Conservation (phyloP, 306 rosid genomes). For the Cyamopsis tetragonoloba region DNA sequence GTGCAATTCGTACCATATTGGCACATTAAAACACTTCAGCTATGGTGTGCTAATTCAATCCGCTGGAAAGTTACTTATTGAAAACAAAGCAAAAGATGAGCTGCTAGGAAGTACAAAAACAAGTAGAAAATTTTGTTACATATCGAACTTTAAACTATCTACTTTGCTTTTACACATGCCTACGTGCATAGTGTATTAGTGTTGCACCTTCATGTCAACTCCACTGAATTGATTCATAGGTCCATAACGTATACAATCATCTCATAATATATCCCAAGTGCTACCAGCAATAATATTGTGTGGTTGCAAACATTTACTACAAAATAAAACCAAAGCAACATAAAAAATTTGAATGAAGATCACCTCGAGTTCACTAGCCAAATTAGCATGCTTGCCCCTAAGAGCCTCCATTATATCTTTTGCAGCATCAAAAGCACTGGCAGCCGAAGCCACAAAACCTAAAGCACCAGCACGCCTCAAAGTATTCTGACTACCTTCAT, state of each 20-base stretch:
- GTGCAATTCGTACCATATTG: not conserved
- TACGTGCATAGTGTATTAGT: not conserved
- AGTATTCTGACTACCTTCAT: conserved; percentile 81
- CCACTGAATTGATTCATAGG: not conserved
- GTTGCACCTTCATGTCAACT: not conserved
- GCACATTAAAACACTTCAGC: not conserved
- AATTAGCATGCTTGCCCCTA: conserved; percentile 94
- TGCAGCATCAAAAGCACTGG: conserved; percentile 99
- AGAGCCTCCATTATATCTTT: conserved; percentile 99
- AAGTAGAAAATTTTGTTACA: not conserved
- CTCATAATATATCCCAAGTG: not conserved
- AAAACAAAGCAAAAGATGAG: conserved; percentile 7
- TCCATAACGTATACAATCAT: conserved; percentile 10
- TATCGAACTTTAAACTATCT: not conserved
- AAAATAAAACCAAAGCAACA: conserved; percentile 16
- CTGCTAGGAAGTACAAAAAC: not conserved
- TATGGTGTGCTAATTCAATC: not conserved
- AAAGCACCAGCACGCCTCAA: conserved; percentile 83
- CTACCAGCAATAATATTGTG: not conserved
- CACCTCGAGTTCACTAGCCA: conserved; percentile 99
- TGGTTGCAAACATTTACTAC: not conserved
- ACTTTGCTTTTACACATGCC: conserved; percentile 2
- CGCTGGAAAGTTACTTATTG: conserved; percentile 4
- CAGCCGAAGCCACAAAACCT: conserved; percentile 90
- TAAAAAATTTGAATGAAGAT: conserved; percentile 19